A percentile compares a stretch with the other conserved stretches of the same genome.
phyloP scores from a whole-genome alignment of 2,329 filamentous ascomycete species.

The Fusarium sp. region DNA sequence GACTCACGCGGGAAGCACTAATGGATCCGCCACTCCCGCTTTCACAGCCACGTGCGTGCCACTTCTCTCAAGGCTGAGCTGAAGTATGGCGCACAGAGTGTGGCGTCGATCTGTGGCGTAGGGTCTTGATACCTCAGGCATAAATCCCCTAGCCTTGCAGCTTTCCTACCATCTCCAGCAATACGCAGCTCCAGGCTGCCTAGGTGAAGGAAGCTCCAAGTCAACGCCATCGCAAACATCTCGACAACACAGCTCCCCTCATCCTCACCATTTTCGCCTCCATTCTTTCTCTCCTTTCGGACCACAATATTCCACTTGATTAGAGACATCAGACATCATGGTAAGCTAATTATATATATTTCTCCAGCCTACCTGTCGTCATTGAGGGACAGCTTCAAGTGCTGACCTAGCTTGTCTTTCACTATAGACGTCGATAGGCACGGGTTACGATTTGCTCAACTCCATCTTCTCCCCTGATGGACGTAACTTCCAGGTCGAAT shows the following conservation, averaged over 20 bases:
- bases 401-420: constrained; percentile 39
- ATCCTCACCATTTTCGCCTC: constrained; percentile 25
- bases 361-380: constrained; percentile 34
- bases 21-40: constrained; percentile 43
- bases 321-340: constrained; percentile 48
- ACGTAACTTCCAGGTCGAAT: constrained; percentile 99
- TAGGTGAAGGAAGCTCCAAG: constrained; percentile 54
- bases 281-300: constrained; percentile 7
- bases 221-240: constrained; percentile 45
- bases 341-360: constrained; percentile 43
- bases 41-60: constrained; percentile 36
- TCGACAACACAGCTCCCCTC: constrained; percentile 33
- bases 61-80: constrained; percentile 15
- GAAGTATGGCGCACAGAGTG: background rate
- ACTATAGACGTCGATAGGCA: constrained; percentile 97
- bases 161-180: constrained; percentile 36
- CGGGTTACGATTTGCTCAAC: constrained; percentile 99
- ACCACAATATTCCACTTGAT: constrained; percentile 12
- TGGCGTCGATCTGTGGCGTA: background rate
- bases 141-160: constrained; percentile 44
- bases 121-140: constrained; percentile 50
- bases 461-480: constrained; percentile 99
- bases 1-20: constrained; percentile 16
- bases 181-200: constrained; percentile 61
- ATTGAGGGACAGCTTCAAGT: constrained; percentile 43